Evolutionary conservation across 192 early-diverging fungal species (phyloP), one percentile per base, ranked within the genome.

Genomic region (Phlyctochytrium bullatum): DNA sequence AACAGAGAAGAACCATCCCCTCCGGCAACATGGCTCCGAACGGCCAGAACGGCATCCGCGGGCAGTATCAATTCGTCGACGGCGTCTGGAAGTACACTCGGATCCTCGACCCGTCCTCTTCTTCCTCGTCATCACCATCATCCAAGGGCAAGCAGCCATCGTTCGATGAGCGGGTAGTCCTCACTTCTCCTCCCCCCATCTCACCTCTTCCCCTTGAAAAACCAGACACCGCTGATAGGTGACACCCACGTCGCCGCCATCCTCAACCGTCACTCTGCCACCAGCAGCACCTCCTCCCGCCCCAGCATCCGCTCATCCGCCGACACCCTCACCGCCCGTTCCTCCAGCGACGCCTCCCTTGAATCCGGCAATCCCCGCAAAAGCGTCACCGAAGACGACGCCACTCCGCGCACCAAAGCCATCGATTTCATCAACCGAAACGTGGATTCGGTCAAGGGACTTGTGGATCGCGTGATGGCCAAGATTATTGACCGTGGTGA

Each of bases 61-160:
- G 54, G 6, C 54, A 57, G 6, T 57, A 57, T 28, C 14, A 25
- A 6, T 57, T 57, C 27, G 54, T 57, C 12, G 27, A 57, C 27
- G 54, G 54, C 12, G 54, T 28, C 25, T 57, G 54, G 54, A 57
- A 57, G 27, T 57, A 57, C 27, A 57, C 54, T 6, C 54, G 54
- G 6, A 25, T 57, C 6, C 25, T 57, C 12, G 20, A 57, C 20
- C n/a, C n/a, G n/a, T n/a, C n/a, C n/a, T n/a, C n/a, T n/a, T n/a
- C n/a, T n/a, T n/a, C n/a, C n/a, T n/a, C n/a, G n/a, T n/a, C n/a
- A n/a, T n/a, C n/a, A n/a, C n/a, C n/a, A n/a, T n/a, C n/a, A n/a
- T n/a, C n/a, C n/a, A n/a, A n/a, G n/a, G n/a, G n/a, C n/a, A n/a
- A n/a, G n/a, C n/a, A n/a, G n/a, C n/a, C n/a, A n/a, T n/a, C n/a